phyloP scores from a whole-genome alignment of 768 basidiomycete species.

The Tricholoma bakamatsutake region DNA sequence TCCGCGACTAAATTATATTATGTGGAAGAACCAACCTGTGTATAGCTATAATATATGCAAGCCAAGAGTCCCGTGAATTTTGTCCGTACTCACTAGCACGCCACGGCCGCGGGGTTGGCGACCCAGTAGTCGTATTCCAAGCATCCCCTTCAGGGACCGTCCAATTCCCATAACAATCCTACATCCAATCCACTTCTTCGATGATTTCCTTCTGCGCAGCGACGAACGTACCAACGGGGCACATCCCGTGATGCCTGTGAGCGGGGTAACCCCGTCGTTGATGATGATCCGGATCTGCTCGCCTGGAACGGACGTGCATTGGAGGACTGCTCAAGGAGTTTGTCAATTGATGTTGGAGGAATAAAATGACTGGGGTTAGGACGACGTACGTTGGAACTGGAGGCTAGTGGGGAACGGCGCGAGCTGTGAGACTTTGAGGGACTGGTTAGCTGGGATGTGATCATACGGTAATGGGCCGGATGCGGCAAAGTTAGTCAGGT shows the following conservation, averaged over 20 bases:
- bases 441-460: conserved; percentile 57
- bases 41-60: no score
- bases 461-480: conserved; percentile 72
- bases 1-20: background rate
- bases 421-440: conserved; percentile 71
- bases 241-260: conserved; percentile 77
- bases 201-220: conserved; percentile 63
- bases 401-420: conserved; percentile 87
- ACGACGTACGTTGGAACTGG: conserved; percentile 73
- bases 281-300: conserved; percentile 77
- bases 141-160: conserved; percentile 52
- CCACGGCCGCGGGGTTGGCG: conserved; percentile 35
- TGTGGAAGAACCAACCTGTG: no score
- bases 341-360: background rate
- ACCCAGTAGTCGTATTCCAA: conserved; percentile 76
- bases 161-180: conserved; percentile 78
- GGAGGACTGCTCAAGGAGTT: conserved; percentile 44
- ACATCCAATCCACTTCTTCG: conserved; percentile 60
- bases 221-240: conserved; percentile 68
- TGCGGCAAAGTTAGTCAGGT: conserved; percentile 67
- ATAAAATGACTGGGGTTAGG: background rate
- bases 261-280: conserved; percentile 82
- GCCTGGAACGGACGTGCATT: conserved; percentile 43
- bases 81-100: background rate
- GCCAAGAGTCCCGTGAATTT: background rate